Evolutionary conservation across 441 rosid genomes (phyloP), one percentile per base, ranked within the genome.

Genomic region (Adansonia grandidieri): DNA sequence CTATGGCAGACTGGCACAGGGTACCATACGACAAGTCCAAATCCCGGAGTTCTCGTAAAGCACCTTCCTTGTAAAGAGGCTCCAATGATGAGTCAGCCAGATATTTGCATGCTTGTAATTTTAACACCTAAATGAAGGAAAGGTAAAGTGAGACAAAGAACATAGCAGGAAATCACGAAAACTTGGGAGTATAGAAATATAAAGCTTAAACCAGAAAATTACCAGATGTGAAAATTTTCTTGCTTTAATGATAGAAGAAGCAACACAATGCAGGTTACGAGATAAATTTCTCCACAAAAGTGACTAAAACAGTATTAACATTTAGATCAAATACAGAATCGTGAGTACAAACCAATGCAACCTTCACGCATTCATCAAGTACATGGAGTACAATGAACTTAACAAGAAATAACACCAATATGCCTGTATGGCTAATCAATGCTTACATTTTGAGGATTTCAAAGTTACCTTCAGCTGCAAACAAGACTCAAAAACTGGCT

Each of bases 21-120:
- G 98, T 88, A 75, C 98, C 98, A 83, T 95, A 93, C 17, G 99
- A 97, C 86, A 97, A 84, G 85, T 97, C 99, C 86, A 97, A 86
- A 82, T 91, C 98, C 82, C 87, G 88, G 72, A 97, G 98, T 50
- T 87, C 84, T 61, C 88, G 96, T 79, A 97, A 85, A 81, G 98
- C 98, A 71, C 91, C 91, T 80, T 87, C 86, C 87, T 87, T 92
- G 89, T 93, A 97, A 71, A 97, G 91, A 78, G 99, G 98, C 89
- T 94, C 98, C 86, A 97, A 75, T 75, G 99, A 89, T 4, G 91
- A 83, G 85, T 97, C 91, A 1, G 90, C 85, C 45, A 97, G 98
- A 87, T 89, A 90, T 82, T 97, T 97, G 93, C 99, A 97, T 8
- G 99, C 98, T 86, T 94, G 99, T 82, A 97, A 86, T 84, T 91